phyloP scores from a whole-genome alignment of 805 yeast species.

The Candida silvicultrix region DNA sequence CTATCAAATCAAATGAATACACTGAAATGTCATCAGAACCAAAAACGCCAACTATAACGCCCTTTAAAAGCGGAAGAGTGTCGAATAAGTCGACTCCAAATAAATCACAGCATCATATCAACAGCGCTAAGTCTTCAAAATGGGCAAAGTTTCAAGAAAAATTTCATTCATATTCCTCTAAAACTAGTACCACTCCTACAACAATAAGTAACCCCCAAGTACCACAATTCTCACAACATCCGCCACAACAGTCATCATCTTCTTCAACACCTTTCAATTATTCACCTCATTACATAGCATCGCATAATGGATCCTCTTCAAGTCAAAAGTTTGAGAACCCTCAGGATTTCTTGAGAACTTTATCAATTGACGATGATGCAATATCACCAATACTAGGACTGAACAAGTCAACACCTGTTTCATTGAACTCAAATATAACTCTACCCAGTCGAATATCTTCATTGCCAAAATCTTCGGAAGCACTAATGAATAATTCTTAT shows the following conservation, averaged over 20 bases:
- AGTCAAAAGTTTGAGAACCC: neutral
- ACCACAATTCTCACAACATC: neutral
- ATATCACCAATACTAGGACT: neutral
- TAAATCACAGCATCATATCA: neutral
- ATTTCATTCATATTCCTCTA: conserved; percentile 7
- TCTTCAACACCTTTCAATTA: neutral
- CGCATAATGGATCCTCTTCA: neutral
- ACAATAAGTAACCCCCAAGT: no score
- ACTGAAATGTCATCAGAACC: neutral
- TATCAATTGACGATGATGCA: neutral
- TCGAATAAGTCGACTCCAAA: neutral
- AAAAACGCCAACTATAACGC: neutral
- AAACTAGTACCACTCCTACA: neutral
- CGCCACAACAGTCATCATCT: neutral
- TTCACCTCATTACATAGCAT: neutral
- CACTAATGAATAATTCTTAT: neutral
- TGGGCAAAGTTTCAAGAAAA: conserved; percentile 20
- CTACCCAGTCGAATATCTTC: neutral
- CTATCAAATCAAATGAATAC: neutral
- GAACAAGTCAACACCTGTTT: neutral
- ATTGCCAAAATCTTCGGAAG: neutral
- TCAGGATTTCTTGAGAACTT: neutral
- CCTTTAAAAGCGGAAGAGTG: neutral
- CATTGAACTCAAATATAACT: neutral
- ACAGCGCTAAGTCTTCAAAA: conserved; percentile 9